Evolutionary conservation across 306 rosid species (phyloP).

Genomic region (Trifolium subterraneum): DNA sequence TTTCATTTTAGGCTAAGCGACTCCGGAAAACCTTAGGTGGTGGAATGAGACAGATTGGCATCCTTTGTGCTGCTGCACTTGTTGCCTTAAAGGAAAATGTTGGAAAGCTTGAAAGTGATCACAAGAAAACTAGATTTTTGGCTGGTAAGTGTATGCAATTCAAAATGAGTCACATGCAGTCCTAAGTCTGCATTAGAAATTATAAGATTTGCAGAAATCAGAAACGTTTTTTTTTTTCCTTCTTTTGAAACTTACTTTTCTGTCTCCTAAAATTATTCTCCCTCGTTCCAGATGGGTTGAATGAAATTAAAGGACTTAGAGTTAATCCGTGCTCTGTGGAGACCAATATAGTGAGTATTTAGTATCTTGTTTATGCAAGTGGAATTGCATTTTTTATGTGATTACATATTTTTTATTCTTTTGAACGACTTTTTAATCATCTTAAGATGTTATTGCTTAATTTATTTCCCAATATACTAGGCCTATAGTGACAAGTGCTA

Average conservation of each 20-base stretch:
- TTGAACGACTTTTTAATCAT: not conserved
- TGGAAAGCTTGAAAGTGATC: constrained; percentile 74
- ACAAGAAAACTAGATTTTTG: constrained; percentile 70
- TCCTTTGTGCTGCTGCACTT: constrained; percentile 88
- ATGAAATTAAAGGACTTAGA: constrained; percentile 61
- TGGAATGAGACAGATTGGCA: constrained; percentile 92
- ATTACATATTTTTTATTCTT: constrained; percentile 1
- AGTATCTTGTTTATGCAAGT: not conserved
- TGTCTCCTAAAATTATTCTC: not conserved
- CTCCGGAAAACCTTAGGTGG: constrained; percentile 93
- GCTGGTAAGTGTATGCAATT: constrained; percentile 57
- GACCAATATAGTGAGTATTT: constrained; percentile 83
- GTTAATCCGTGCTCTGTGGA: constrained; percentile 61
- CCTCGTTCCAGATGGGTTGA: constrained; percentile 61
- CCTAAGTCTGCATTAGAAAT: constrained; percentile 1
- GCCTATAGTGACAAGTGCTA: constrained; percentile 10
- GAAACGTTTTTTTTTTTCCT: not conserved
- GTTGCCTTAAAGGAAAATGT: constrained; percentile 78
- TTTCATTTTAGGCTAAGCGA: constrained; percentile 67
- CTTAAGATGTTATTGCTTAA: constrained; percentile 15
- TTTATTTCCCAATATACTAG: not conserved
- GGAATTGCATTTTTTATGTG: constrained; percentile 27
- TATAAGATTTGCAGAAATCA: not conserved
- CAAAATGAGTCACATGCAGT: constrained; percentile 19
- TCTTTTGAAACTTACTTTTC: constrained; percentile 8